Evolutionary conservation across 768 basidiomycete species (phyloP).

Genomic region (Boletus subcaerulescens): DNA sequence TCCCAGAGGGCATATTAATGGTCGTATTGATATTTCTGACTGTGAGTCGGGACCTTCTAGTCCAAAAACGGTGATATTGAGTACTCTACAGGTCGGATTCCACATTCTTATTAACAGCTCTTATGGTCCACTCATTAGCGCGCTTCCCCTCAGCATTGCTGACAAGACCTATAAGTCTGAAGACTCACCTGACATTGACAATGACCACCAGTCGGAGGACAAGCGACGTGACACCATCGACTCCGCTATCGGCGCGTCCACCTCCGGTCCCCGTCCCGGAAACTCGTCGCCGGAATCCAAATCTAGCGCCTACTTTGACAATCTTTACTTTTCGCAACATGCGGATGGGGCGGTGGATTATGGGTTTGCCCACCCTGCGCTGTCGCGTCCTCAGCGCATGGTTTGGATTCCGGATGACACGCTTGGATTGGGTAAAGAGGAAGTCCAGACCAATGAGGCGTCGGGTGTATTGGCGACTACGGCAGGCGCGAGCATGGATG

Average conservation of each 20-base stretch:
- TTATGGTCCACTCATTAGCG: conserved; percentile 71
- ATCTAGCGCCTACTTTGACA: conserved; percentile 9
- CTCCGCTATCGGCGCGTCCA: conserved; percentile 7
- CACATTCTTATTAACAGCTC: conserved; percentile 73
- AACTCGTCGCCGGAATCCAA: conserved; percentile 6
- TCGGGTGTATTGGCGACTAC: conserved; percentile 50
- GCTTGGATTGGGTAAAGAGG: conserved; percentile 50
- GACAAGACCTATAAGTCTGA: conserved; percentile 53
- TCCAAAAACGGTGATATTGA: not conserved
- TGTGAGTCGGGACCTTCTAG: conserved; percentile 39
- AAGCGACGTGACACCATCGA: conserved; percentile 15
- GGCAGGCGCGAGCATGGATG: conserved; percentile 55
- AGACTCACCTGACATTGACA: not conserved
- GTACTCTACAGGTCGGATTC: conserved; percentile 49
- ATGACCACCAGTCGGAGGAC: conserved; percentile 9
- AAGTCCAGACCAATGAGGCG: conserved; percentile 53
- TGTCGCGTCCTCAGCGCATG: conserved; percentile 64
- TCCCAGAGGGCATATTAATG: conserved; percentile 81
- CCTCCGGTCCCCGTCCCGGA: conserved; percentile 2
- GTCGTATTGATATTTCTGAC: conserved; percentile 82
- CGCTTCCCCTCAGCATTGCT: conserved; percentile 77
- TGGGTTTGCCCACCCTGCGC: conserved; percentile 88
- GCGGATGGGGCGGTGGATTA: conserved; percentile 39
- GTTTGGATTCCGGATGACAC: conserved; percentile 85
- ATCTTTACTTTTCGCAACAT: conserved; percentile 24